Evolutionary conservation across 2,329 filamentous ascomycete genomes (phyloP).

Genomic region (Trichoderma sp.): DNA sequence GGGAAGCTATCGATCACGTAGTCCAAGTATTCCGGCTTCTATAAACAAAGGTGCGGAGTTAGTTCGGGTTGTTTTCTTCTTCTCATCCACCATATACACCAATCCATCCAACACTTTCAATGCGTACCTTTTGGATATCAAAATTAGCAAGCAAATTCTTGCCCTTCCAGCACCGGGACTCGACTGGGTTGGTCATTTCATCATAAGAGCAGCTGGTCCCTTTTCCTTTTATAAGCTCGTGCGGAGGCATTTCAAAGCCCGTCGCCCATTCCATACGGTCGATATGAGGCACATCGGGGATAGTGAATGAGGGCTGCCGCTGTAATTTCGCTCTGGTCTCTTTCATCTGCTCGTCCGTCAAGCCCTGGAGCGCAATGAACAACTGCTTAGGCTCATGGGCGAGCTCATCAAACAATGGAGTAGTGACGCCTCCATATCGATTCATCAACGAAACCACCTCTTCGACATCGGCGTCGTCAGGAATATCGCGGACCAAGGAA

Average conservation of each 20-base stretch:
- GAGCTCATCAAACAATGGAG: constrained; percentile 48
- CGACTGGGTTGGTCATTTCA: constrained; percentile 42
- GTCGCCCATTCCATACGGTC: constrained; percentile 43
- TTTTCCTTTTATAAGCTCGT: constrained; percentile 31
- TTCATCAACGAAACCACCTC: constrained; percentile 58
- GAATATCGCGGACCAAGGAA: constrained; percentile 47
- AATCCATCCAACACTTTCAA: background rate
- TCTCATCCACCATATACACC: background rate
- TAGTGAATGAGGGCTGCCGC: constrained; percentile 46
- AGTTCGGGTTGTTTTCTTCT: background rate
- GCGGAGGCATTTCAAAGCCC: constrained; percentile 40
- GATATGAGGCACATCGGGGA: constrained; percentile 44
- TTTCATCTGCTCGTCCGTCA: constrained; percentile 45
- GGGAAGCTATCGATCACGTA: constrained; percentile 45
- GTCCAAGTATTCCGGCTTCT: constrained; percentile 43
- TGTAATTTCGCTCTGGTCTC: constrained; percentile 40
- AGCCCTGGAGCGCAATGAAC: constrained; percentile 57
- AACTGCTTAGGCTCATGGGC: constrained; percentile 48
- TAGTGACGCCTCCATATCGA: constrained; percentile 53
- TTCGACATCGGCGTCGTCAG: constrained; percentile 38
- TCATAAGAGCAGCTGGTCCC: constrained; percentile 35
- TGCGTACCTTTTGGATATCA: constrained; percentile 42
- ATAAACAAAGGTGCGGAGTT: background rate
- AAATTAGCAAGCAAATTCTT: constrained; percentile 44
- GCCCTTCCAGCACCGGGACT: constrained; percentile 45